Evolutionary conservation across 2,329 filamentous ascomycete genomes (phyloP), one percentile per base, ranked within the genome.

Genomic region (Penicillium italicum): DNA sequence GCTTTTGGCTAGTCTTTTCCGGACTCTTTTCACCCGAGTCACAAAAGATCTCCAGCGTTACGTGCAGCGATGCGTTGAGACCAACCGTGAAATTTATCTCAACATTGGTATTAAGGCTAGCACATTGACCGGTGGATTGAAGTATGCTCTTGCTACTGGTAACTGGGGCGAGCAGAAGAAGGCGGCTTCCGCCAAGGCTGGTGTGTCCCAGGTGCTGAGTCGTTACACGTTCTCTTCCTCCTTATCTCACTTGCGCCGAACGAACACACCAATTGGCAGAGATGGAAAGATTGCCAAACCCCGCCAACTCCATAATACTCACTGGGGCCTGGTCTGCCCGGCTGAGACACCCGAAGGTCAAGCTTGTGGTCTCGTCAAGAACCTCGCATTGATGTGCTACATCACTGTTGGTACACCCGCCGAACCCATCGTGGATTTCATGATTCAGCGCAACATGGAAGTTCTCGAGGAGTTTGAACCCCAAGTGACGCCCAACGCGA

Each of bases 91-190:
- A 60, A 97, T 99, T 78, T 94, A 94, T 62, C 79, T 97, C 40
- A 90, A 90, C 14, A 84, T 96, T 56, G 94, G 91, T 64, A 88
- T 97, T 69, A 97, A 97, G 78, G 87, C 89, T 22, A 88, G 86
- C 60, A 96, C 94, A 20, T 82, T 99, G 63, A 96, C 92, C 20
- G 95, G 94, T 70, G 94, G 93, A 47, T 78, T 99, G 63, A 96
- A 97, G 72, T 99, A 99, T 76, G 97, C 94, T 50, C 81, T 99
- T 59, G 93, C 94, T 26, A 99, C 94, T 14, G 94, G 94, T 63
- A 99, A 99, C 76, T 99, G 94, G 95, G 95, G 94, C 69, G 94
- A 99, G 64, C 94, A 99, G 79, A 99, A 97, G 83, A 99, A 97
- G 80, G 92, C 94, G 20, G 89, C 90, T 66, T 93, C 88, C 65